These are phyloP conservation scores for Lobulomyces angularis DNA, from an alignment of 192 early-diverging fungal genomes.

Conservation along the genomic window DNA sequence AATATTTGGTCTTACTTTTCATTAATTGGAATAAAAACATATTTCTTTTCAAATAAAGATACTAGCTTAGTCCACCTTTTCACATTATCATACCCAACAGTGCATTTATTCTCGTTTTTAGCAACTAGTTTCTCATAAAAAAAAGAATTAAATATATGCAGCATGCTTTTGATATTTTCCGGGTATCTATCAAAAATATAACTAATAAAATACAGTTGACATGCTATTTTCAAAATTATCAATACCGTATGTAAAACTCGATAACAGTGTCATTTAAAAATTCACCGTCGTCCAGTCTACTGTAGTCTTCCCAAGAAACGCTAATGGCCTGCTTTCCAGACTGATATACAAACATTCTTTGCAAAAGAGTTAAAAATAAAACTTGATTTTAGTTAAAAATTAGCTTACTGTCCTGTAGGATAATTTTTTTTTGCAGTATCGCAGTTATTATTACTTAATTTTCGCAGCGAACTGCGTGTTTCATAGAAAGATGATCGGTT, in stretches of 20 bases:
- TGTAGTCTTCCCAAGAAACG: slow-evolving; percentile 58
- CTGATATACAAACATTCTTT: too few species aligned
- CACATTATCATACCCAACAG: slow-evolving; percentile 45
- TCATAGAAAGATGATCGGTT: too few species aligned
- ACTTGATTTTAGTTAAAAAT: too few species aligned
- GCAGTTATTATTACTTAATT: too few species aligned
- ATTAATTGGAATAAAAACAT: slow-evolving; percentile 76
- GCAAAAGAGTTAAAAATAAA: too few species aligned
- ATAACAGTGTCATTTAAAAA: slow-evolving; percentile 85
- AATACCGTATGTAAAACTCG: slow-evolving; percentile 69
- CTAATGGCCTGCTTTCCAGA: too few species aligned
- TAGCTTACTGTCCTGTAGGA: too few species aligned
- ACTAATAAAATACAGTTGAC: background rate
- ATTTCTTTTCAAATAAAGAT: slow-evolving; percentile 62
- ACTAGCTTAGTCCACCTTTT: slow-evolving; percentile 66
- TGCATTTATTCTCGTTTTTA: slow-evolving; percentile 21
- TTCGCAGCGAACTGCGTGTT: too few species aligned
- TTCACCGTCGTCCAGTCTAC: slow-evolving; percentile 51
- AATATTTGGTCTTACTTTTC: slow-evolving; percentile 46
- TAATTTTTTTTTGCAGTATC: too few species aligned
- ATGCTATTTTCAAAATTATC: too few species aligned
- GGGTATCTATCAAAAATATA: slow-evolving; percentile 22
- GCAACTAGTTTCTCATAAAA: slow-evolving; percentile 65
- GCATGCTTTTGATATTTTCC: slow-evolving; percentile 32
- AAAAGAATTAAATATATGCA: slow-evolving; percentile 75